These are phyloP conservation scores for Neofusicoccum umdonicola DNA, from an alignment of 2,329 filamentous ascomycete genomes.

Conservation along the genomic window DNA sequence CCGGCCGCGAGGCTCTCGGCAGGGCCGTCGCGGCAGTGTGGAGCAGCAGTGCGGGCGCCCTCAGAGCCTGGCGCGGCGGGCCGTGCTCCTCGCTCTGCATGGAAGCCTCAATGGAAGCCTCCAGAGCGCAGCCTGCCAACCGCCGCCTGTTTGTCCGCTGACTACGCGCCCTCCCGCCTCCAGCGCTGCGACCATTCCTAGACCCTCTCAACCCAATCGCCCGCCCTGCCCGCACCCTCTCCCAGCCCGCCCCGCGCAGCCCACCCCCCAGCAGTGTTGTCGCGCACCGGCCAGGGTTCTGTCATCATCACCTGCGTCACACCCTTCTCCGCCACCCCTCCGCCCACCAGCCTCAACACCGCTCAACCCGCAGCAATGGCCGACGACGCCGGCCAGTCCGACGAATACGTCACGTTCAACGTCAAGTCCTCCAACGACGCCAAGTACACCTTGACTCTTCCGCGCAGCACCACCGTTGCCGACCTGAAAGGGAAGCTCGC, in stretches of 20 bases:
- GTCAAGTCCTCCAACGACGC: constrained; percentile 94
- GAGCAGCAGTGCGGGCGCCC: neutral
- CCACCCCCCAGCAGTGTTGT: neutral
- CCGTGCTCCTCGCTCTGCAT: constrained; percentile 8
- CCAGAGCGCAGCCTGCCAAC: constrained; percentile 3
- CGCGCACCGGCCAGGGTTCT: neutral
- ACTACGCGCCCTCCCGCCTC: constrained; percentile 13
- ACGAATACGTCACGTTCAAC: constrained; percentile 87
- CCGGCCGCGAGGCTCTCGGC: neutral
- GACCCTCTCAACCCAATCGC: neutral
- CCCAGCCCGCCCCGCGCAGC: neutral
- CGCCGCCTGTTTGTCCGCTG: neutral
- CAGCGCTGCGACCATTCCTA: neutral
- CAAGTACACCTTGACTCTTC: constrained; percentile 78
- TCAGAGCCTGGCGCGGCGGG: neutral
- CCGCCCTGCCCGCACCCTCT: neutral
- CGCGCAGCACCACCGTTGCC: constrained; percentile 70
- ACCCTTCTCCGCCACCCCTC: constrained; percentile 1
- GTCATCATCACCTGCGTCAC: constrained; percentile 12
- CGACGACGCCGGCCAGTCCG: constrained; percentile 60
- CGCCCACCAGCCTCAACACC: constrained; percentile 13
- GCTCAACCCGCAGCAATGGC: constrained; percentile 52
- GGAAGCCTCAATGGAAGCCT: constrained; percentile 15
- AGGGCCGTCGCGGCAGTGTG: neutral
- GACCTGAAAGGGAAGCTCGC: constrained; percentile 91